Evolutionary conservation across 164 flowering plant species (phyloP).

Genomic region (Umbilicus rupestris): DNA sequence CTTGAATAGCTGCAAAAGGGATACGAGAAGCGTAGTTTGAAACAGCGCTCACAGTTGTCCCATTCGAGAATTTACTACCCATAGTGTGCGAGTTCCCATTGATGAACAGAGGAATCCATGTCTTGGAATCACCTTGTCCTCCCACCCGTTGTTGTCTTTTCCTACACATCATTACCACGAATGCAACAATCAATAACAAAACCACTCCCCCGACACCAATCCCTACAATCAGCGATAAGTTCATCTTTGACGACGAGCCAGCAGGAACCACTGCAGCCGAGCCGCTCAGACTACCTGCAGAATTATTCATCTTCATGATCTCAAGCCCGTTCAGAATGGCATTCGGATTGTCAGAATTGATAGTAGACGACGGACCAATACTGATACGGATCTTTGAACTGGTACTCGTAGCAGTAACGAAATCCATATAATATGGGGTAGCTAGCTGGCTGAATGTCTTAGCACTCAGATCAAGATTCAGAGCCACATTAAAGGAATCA

Average conservation of each 20-base stretch:
- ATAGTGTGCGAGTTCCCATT: constrained; percentile 44
- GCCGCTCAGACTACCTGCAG: constrained; percentile 30
- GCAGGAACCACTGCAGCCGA: neutral
- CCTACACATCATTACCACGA: constrained; percentile 22
- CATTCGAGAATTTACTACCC: constrained; percentile 57
- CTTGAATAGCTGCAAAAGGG: constrained; percentile 52
- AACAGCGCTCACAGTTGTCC: constrained; percentile 31
- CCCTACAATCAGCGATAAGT: constrained; percentile 34
- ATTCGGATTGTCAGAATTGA: constrained; percentile 21
- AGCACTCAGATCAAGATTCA: constrained; percentile 35
- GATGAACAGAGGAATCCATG: constrained; percentile 50
- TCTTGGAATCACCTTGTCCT: constrained; percentile 27
- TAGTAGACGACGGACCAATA: constrained; percentile 36
- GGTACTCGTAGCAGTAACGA: constrained; percentile 19
- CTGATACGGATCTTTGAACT: constrained; percentile 29
- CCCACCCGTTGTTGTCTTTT: constrained; percentile 17
- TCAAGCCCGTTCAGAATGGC: constrained; percentile 65
- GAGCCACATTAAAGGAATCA: constrained; percentile 22
- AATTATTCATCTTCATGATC: constrained; percentile 55
- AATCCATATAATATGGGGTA: constrained; percentile 44
- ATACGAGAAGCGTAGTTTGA: constrained; percentile 41
- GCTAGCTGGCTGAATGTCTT: constrained; percentile 22
- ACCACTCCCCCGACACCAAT: constrained; percentile 17
- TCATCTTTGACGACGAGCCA: constrained; percentile 20
- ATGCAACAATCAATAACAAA: constrained; percentile 13